A percentile compares a stretch with the other conserved stretches of the same genome.
These are phyloP conservation scores for Peterozyma toletana DNA, from an alignment of 805 yeast species.

Conservation along the genomic window DNA sequence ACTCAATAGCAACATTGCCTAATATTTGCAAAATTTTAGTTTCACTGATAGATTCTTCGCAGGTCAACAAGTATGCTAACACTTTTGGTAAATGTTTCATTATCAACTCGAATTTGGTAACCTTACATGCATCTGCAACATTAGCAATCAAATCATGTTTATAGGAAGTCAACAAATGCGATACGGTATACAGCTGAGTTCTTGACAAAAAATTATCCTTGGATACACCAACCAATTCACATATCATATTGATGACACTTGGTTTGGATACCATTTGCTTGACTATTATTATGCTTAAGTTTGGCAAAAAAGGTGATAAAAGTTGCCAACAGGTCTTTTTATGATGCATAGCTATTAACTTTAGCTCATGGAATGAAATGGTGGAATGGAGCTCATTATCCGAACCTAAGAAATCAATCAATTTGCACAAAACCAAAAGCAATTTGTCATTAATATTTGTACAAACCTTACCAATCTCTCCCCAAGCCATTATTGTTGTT, in stretches of 20 bases:
- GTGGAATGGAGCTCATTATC: conserved; percentile 58
- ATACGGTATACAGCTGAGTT: conserved; percentile 69
- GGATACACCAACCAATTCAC: conserved; percentile 60
- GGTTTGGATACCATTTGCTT: conserved; percentile 43
- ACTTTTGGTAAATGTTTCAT: conserved; percentile 42
- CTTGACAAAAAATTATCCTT: conserved; percentile 55
- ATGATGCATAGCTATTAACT: conserved; percentile 48
- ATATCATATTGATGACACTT: conserved; percentile 47
- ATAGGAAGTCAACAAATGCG: conserved; percentile 63
- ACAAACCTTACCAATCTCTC: conserved; percentile 48
- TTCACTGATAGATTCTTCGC: conserved; percentile 40
- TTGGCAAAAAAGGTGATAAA: conserved; percentile 71
- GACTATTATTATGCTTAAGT: conserved; percentile 58
- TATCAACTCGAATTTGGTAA: conserved; percentile 39
- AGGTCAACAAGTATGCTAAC: conserved; percentile 50
- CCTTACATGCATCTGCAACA: conserved; percentile 47
- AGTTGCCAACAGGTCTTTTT: conserved; percentile 70
- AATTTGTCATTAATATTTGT: conserved; percentile 57
- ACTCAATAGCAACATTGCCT: conserved; percentile 43
- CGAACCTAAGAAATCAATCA: conserved; percentile 63
- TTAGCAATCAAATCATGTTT: conserved; percentile 55
- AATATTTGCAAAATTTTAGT: conserved; percentile 44
- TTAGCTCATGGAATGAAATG: conserved; percentile 59
- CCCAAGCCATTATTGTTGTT: conserved; percentile 53
- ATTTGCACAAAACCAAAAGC: conserved; percentile 55